Evolutionary conservation across 176 grass and related monocot species (phyloP), one percentile per base, ranked within the genome.

Genomic region (Zoysia pacifica): DNA sequence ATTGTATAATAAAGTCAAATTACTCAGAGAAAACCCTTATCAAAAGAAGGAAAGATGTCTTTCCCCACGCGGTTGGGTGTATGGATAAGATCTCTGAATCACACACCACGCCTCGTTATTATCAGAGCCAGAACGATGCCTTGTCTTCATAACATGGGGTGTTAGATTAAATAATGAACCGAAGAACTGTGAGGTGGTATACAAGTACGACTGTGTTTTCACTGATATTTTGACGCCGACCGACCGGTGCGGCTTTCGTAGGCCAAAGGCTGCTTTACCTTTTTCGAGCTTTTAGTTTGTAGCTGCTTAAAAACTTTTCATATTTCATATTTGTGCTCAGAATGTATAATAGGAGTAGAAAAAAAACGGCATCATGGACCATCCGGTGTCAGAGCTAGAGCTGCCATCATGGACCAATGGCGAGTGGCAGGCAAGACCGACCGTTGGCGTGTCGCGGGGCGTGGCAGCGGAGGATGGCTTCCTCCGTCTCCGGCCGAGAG

Each of bases 371-470:
- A 40, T 64, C 11, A 18, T 9, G 13, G 13, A 16, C 14, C 4
- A 5, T 42, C 63, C 4, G 64, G 13, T 3, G n/a, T 2, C 7
- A 67, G 40, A 7, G 40, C 64, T 43, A 18, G 38, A 43, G 58
- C 58, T 35, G 4, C 58, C 19, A 10, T 61, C 2, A 47, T 13
- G n/a, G 73, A 85, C 13, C 11, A 14, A 43, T 2, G 35, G 1
- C n/a, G 19, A 49, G 48, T 9, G 9, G 48, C 48, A 49, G 2
- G 39, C n/a, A 15, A 15, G 73, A 45, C 19, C 4, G 65, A 52
- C 47, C 73, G 28, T 46, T 51, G 67, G 47, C 80, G 20, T 75
- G 75, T 64, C 38, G 42, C 66, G 20, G 5, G n/a, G 13, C 20
- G 5, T 7, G 51, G 28, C 28, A 28, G 28, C 28, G 28, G 28